Base-by-base conservation (phyloP, 768 basidiomycete genomes). In the Leccinum boreale region DNA sequence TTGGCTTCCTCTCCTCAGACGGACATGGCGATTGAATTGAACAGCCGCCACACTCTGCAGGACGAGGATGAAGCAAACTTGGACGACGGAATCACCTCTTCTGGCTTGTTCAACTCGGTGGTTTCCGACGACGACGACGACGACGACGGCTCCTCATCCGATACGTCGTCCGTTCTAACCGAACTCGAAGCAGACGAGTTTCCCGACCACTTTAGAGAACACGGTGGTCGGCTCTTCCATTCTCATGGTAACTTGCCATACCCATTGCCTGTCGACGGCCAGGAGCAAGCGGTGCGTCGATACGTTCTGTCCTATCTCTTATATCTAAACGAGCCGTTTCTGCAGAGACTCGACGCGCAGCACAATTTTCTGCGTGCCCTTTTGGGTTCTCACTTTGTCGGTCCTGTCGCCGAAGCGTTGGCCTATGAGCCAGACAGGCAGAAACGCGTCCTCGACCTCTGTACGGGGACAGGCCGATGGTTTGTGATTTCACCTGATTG, bases 381-480 rank as follows among this genome's bases (percentile, higher is more conserved):
- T 44, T 67, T 87, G 62, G 81, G 83, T n/a, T 75, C 69, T 42
- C 78, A 84, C 67, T 86, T 80, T 66, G 73, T 85, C 52, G 85
- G 83, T 5, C 87, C 88, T 39, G 82, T 90, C 24, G 61, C 65
- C 31, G 76, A 84, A 58, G 72, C 81, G 29, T 75, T 92, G 50
- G 75, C 74, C 45, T 63, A 65, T 26, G 69, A 73, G 44, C 67
- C 71, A 5, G 74, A 69, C 45, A 76, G 77, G 56, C 77, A 74
- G 50, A 81, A 75, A 70, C 78, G 79, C 58, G 87, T 79, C 46
- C 77, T 93, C 50, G 90, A 93, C 71, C 65, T 91, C n/a, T 85
- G 90, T 61, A 88, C 85, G 7, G 90, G 90, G 17, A 87, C 80
- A 17, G 90, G 90, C 5, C 73, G 67, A 73, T 93, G 90, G 90